Conservation (phyloP, 108 stramenopile genomes). For the Conticribra guillardii region DNA sequence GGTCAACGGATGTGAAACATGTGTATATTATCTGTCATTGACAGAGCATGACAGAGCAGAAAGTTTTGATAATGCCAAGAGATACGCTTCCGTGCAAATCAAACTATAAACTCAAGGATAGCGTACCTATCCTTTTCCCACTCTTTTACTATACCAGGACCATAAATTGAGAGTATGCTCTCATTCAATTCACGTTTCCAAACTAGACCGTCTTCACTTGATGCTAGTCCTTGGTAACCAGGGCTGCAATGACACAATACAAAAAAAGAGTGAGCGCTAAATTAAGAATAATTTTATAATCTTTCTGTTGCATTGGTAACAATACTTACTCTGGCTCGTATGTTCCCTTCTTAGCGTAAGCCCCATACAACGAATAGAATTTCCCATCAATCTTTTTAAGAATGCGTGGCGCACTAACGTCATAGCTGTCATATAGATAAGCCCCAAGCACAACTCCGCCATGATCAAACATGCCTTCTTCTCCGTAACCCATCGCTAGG, state of each 20-base stretch:
- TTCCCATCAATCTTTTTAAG: constrained; percentile 35
- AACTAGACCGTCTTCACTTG: constrained; percentile 41
- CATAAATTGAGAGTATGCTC: constrained; percentile 45
- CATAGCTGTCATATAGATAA: constrained; percentile 46
- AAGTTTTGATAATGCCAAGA: no score
- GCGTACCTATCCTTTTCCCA: constrained; percentile 32
- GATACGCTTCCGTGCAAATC: no score
- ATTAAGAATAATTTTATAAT: background rate
- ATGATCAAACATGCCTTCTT: constrained; percentile 36
- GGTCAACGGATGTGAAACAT: no score
- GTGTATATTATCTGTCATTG: no score
- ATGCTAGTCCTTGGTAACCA: constrained; percentile 40
- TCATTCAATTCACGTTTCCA: constrained; percentile 39
- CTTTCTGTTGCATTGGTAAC: background rate
- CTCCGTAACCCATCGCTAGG: constrained; percentile 45
- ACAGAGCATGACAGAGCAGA: no score
- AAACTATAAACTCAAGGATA: no score
- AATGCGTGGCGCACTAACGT: constrained; percentile 29
- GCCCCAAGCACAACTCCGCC: constrained; percentile 50
- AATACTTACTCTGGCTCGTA: constrained; percentile 53
- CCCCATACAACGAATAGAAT: constrained; percentile 42
- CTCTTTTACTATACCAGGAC: constrained; percentile 16
- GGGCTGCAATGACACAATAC: no score
- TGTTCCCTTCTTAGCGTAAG: constrained; percentile 32
- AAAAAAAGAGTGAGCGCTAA: background rate